Percentiles rank a stretch among this genome's conserved stretches.
phyloP scores from a whole-genome alignment of 2,329 filamentous ascomycete species.

The Aspergillus viridinutans region DNA sequence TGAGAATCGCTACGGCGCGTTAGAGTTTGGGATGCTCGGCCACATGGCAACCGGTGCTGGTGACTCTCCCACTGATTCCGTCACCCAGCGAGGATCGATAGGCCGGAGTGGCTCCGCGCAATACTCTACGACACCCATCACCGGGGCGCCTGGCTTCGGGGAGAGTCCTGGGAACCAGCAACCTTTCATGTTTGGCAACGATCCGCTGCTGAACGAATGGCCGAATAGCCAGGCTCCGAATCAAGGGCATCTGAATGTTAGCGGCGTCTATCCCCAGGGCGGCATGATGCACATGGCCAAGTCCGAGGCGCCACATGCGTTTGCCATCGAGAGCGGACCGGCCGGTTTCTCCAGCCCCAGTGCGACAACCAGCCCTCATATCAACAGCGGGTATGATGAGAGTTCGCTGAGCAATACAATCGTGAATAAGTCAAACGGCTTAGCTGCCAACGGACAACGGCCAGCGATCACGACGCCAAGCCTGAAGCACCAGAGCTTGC shows the following conservation, averaged over 20 bases:
- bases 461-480: slow-evolving; percentile 42
- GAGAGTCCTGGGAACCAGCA: slow-evolving; percentile 43
- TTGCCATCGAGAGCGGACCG: slow-evolving; percentile 58
- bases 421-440: slow-evolving; percentile 23
- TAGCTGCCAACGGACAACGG: slow-evolving; percentile 31
- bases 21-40: slow-evolving; percentile 93
- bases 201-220: slow-evolving; percentile 46
- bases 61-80: slow-evolving; percentile 67
- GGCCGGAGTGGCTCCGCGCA: slow-evolving; percentile 39
- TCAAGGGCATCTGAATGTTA: slow-evolving; percentile 30
- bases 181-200: slow-evolving; percentile 42
- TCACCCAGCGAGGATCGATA: slow-evolving; percentile 45
- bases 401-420: slow-evolving; percentile 22
- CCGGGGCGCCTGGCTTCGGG: slow-evolving; percentile 35
- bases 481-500: slow-evolving; percentile 39
- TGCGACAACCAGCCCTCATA: slow-evolving; percentile 52
- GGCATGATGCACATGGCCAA: slow-evolving; percentile 40
- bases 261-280: slow-evolving; percentile 33
- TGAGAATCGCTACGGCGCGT: slow-evolving; percentile 89
- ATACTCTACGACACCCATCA: slow-evolving; percentile 35
- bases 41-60: slow-evolving; percentile 91
- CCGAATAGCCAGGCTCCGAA: slow-evolving; percentile 34
- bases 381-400: slow-evolving; percentile 43
- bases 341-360: slow-evolving; percentile 55
- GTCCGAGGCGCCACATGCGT: slow-evolving; percentile 51